Conservation (phyloP, 345 rosid species). For the Salix viminalis region DNA sequence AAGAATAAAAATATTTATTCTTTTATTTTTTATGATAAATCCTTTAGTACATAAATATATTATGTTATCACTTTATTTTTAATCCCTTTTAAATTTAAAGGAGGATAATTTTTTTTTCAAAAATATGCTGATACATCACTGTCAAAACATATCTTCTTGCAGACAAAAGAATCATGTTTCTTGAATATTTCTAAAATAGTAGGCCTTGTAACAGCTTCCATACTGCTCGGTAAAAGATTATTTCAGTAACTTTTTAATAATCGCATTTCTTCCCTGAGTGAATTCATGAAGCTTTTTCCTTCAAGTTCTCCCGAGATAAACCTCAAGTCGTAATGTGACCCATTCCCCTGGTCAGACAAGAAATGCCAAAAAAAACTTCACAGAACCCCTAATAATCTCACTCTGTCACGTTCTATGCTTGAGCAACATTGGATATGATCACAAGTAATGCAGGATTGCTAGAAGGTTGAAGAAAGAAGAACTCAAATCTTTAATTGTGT, state of each 20-base stretch:
- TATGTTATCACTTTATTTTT: no score
- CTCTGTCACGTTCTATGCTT: neutral
- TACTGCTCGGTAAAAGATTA: neutral
- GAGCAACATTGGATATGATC: neutral
- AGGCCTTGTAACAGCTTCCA: neutral
- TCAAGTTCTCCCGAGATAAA: neutral
- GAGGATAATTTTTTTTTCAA: no score
- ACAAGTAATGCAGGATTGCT: neutral
- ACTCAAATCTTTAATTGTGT: neutral
- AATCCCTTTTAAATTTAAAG: no score
- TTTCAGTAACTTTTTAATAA: no score
- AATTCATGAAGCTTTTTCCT: neutral
- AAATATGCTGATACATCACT: no score
- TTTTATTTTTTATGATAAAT: no score
- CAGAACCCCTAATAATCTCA: neutral
- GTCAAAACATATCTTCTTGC: no score
- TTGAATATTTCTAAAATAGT: neutral
- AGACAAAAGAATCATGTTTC: neutral
- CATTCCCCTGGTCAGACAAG: neutral
- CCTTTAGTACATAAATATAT: no score
- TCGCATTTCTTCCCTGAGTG: neutral
- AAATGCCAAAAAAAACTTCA: neutral
- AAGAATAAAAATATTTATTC: no score
- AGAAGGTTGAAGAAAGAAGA: constrained; percentile 1
- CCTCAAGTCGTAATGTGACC: neutral